Percentiles rank a stretch among this genome's conserved stretches.
These are phyloP conservation scores for Actinidia chinensis DNA, from an alignment of 179 eudicot genomes.

Conservation along the genomic window DNA sequence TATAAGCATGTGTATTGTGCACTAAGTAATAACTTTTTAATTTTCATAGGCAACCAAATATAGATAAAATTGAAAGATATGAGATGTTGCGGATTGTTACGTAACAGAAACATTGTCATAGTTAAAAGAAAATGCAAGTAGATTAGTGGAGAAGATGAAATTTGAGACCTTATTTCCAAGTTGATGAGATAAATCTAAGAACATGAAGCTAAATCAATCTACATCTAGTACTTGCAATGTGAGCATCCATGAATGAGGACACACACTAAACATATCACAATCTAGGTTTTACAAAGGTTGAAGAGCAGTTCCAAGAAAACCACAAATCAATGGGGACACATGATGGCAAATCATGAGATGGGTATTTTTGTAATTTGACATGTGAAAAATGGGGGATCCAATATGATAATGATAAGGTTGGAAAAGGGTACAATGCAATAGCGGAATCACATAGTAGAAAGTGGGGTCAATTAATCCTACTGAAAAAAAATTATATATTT, in stretches of 20 bases:
- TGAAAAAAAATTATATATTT: too few relatives aligned
- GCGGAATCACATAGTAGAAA: too few relatives aligned
- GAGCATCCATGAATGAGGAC: not conserved
- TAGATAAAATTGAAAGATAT: too few relatives aligned
- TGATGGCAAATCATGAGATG: conserved; percentile 7
- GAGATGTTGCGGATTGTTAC: not conserved
- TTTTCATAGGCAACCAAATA: too few relatives aligned
- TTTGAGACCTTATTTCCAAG: not conserved
- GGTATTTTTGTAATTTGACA: not conserved
- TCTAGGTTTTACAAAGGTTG: not conserved
- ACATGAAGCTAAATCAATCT: conserved; percentile 3
- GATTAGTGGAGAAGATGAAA: not conserved
- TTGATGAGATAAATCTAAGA: not conserved
- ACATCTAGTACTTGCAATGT: not conserved
- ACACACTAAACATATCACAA: not conserved
- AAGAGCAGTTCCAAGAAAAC: not conserved
- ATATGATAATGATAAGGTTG: not conserved
- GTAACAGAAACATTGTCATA: not conserved
- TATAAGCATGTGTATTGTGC: too few relatives aligned
- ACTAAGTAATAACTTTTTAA: too few relatives aligned
- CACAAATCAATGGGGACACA: not conserved
- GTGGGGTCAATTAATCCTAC: too few relatives aligned
- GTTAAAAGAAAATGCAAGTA: not conserved
- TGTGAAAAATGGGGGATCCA: not conserved
- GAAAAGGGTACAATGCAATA: not conserved